A percentile compares a stretch with the other conserved stretches of the same genome.
phyloP scores from a whole-genome alignment of 148 eudicot genomes.

The Persicaria tinctoria region DNA sequence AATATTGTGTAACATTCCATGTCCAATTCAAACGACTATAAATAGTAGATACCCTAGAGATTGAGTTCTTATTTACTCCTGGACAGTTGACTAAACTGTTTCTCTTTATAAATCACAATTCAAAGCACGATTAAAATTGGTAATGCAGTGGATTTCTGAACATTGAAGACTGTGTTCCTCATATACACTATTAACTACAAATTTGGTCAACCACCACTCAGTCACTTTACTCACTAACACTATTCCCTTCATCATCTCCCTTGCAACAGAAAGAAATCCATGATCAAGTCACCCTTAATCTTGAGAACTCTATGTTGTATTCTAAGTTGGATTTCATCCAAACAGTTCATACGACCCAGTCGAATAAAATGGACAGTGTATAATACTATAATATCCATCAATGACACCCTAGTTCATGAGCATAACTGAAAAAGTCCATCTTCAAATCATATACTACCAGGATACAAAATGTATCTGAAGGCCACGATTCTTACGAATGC shows the following conservation, averaged over 20 bases:
- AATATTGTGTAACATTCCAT: too few species aligned
- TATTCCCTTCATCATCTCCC: neutral
- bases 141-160: neutral
- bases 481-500: neutral
- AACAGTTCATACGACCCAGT: neutral
- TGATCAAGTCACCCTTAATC: neutral
- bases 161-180: neutral
- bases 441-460: neutral
- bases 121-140: neutral
- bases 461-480: neutral
- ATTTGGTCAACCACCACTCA: neutral
- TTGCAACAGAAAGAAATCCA: neutral
- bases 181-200: neutral
- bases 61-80: neutral
- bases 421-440: neutral
- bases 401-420: neutral
- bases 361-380: neutral
- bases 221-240: neutral
- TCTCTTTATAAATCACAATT: neutral
- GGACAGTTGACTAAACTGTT: neutral
- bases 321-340: neutral
- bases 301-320: neutral
- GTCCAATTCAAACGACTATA: too few species aligned
- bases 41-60: too few species aligned
- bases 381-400: neutral